Conservation (phyloP, 2,329 filamentous ascomycete genomes). For the Coniochaeta prunicola region DNA sequence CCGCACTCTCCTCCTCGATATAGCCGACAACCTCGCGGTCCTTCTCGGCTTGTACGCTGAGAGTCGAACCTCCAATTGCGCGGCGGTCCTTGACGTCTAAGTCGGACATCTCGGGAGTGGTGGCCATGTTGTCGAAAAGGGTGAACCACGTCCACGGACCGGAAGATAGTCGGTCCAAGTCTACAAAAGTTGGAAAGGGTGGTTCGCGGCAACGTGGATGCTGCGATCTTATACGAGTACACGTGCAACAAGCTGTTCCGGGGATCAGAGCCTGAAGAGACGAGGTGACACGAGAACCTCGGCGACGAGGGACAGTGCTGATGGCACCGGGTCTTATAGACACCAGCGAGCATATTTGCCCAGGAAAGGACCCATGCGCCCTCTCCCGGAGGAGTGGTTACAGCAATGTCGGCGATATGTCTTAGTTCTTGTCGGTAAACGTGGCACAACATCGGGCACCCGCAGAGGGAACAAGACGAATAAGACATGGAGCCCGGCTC, state of each 20-base stretch:
- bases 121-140: background rate
- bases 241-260: background rate
- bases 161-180: background rate
- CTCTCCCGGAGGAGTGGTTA: background rate
- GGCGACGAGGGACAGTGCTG: background rate
- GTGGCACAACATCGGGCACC: conserved; percentile 1
- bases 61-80: background rate
- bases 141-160: background rate
- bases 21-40: background rate
- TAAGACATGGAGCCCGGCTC: background rate
- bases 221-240: background rate
- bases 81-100: background rate
- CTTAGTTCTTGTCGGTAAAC: background rate
- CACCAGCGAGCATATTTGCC: background rate
- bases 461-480: background rate
- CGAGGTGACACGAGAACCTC: background rate
- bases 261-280: background rate
- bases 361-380: background rate
- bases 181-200: background rate
- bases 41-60: background rate
- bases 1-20: conserved; percentile 12
- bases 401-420: background rate
- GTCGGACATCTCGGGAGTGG: background rate
- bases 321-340: background rate
- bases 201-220: background rate